Evolutionary conservation across 2,329 filamentous ascomycete genomes (phyloP).

Genomic region (Fusarium compactum): DNA sequence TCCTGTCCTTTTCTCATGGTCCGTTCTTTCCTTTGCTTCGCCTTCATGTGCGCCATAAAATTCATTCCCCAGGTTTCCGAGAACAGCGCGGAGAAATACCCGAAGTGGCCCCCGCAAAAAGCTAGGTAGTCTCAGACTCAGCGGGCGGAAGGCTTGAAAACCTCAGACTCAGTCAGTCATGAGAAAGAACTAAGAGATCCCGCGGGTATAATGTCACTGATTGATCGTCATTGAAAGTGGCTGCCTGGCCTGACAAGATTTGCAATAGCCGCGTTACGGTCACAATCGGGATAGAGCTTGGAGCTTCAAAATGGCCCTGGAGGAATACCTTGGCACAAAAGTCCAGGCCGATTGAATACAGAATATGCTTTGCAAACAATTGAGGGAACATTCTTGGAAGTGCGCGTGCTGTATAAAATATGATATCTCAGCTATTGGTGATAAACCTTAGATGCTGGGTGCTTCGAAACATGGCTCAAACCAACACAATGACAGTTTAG

Average conservation of each 20-base stretch:
- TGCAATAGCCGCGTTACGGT: background rate
- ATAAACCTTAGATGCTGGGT: background rate
- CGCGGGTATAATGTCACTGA: background rate
- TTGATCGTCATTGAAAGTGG: background rate
- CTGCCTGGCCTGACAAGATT: background rate
- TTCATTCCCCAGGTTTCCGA: conserved; percentile 33
- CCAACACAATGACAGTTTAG: conserved; percentile 1
- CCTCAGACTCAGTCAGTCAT: background rate
- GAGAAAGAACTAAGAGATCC: background rate
- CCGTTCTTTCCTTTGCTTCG: background rate
- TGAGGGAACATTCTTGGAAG: conserved; percentile 7
- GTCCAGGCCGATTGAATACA: background rate
- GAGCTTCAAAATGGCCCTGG: background rate
- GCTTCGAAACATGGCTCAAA: conserved; percentile 15
- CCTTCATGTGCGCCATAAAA: conserved; percentile 21
- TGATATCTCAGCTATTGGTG: background rate
- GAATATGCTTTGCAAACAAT: background rate
- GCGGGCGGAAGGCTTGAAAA: background rate
- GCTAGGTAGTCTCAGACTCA: background rate
- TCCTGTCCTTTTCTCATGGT: too few species aligned
- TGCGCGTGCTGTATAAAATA: background rate
- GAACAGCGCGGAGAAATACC: conserved; percentile 10
- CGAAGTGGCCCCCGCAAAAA: background rate
- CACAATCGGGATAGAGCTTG: background rate
- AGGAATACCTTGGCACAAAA: background rate